These are phyloP conservation scores for Carex arenaria DNA, from an alignment of 202 grass and related monocot species.

Conservation along the genomic window DNA sequence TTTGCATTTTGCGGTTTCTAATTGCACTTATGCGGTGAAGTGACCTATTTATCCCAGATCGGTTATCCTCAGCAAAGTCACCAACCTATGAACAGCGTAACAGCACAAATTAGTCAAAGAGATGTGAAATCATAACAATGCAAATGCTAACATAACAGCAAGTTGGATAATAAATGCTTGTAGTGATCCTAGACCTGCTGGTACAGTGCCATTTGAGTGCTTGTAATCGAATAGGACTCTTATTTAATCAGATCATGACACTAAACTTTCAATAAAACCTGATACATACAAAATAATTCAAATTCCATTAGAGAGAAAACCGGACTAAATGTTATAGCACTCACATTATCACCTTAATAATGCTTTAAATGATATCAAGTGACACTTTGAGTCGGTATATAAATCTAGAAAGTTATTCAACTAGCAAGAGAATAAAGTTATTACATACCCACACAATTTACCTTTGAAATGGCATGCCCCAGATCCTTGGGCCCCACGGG, in stretches of 20 bases:
- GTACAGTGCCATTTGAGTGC: background rate
- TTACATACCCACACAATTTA: conserved; percentile 25
- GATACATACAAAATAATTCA: background rate
- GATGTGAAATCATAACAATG: conserved; percentile 6
- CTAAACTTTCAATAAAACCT: background rate
- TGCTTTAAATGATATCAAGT: background rate
- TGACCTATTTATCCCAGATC: conserved; percentile 86
- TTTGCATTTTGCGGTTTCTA: conserved; percentile 75
- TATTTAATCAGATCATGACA: background rate
- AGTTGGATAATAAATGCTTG: background rate
- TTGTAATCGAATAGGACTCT: background rate
- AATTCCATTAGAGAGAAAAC: background rate
- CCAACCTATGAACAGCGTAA: conserved; percentile 51
- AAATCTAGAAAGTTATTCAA: background rate
- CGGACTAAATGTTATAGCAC: background rate
- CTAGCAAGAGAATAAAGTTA: background rate
- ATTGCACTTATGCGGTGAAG: conserved; percentile 97
- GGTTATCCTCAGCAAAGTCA: conserved; percentile 89
- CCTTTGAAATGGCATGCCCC: conserved; percentile 78
- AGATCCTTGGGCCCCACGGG: conserved; percentile 69
- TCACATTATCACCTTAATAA: background rate
- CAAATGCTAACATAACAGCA: background rate
- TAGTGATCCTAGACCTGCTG: background rate
- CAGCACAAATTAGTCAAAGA: background rate
- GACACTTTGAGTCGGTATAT: background rate